Percentiles rank a stretch among this genome's conserved stretches.
These are phyloP conservation scores for Fraxinus anomala DNA, from an alignment of 257 asterid species.

Conservation along the genomic window DNA sequence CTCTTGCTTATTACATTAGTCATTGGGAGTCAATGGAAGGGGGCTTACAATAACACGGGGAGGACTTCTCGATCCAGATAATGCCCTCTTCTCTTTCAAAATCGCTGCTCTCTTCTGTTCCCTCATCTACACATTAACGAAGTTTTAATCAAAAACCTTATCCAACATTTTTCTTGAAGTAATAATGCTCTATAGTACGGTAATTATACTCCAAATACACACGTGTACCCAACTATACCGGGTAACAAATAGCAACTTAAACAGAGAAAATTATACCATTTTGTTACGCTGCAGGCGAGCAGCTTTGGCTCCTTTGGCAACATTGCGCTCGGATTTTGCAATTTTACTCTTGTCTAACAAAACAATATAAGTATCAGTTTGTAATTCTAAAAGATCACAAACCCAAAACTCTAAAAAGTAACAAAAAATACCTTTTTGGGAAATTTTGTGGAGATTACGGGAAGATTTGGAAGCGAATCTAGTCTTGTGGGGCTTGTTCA, in stretches of 20 bases:
- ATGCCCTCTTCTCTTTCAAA: slow-evolving; percentile 80
- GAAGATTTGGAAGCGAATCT: slow-evolving; percentile 86
- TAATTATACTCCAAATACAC: background rate
- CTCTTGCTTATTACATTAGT: background rate
- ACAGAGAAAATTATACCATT: slow-evolving; percentile 49
- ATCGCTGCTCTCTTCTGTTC: slow-evolving; percentile 77
- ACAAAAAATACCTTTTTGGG: slow-evolving; percentile 55
- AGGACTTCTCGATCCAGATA: slow-evolving; percentile 68
- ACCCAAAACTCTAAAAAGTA: background rate
- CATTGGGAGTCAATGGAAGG: slow-evolving; percentile 4
- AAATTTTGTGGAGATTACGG: slow-evolving; percentile 76
- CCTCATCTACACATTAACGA: slow-evolving; percentile 54
- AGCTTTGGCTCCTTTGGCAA: slow-evolving; percentile 75
- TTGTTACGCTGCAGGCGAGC: slow-evolving; percentile 79
- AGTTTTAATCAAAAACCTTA: slow-evolving; percentile 7
- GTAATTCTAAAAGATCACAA: background rate
- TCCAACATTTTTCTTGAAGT: background rate
- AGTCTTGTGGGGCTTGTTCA: slow-evolving; percentile 76
- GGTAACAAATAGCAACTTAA: background rate
- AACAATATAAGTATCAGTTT: slow-evolving; percentile 10
- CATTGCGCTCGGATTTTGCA: slow-evolving; percentile 54
- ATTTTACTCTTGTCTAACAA: slow-evolving; percentile 54
- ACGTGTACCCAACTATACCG: background rate
- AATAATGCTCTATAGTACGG: background rate
- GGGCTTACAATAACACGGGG: slow-evolving; percentile 84